Evolutionary conservation across 192 early-diverging fungal genomes (phyloP), one percentile per base, ranked within the genome.

Genomic region (Coemansia umbellata): DNA sequence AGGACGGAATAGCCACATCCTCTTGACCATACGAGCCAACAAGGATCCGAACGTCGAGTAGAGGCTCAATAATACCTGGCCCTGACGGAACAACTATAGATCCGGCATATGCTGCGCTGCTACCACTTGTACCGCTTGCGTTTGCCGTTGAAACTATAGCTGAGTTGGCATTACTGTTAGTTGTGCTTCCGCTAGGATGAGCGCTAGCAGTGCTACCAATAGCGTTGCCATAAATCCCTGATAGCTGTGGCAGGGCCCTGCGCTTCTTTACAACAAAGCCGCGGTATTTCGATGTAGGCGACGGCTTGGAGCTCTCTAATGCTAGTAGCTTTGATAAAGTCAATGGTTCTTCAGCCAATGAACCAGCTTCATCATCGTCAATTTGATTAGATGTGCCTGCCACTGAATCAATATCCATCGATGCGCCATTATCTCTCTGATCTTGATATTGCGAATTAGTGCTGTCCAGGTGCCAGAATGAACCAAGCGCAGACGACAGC

Each of bases 191-290:
- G 0, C n/a, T n/a, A n/a, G n/a, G n/a, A n/a, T n/a, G 21, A 0
- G 4, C 26, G 41, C 17, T 11, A 24, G 41, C 23, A 13, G 24
- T 27, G 24, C 11, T 45, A 26, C 19, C 8, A 10, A 3, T 26
- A n/a, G 23, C 3, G 14, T 15, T 28, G 24, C 43, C 21, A 26
- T 45, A 45, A 14, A 45, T 45, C 17, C 43, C 43, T n/a, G 43
- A 45, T 26, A 26, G 43, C 43, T 45, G 43, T 8, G 43, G 43
- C 24, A 45, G 23, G 15, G 41, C 21, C 7, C 60, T 55, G n/a
- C 65, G 60, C 65, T 68, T 68, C 41, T 74, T 74, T 8, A 74
- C 72, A 5, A 68, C 60, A 24, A 53, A 74, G 0, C 72, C 72
- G n/a, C 72, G 51, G 57, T 74, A 74, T 53, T 64, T 63, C 44